phyloP scores from a whole-genome alignment of 768 basidiomycete species.

The Tulasnella sp. region DNA sequence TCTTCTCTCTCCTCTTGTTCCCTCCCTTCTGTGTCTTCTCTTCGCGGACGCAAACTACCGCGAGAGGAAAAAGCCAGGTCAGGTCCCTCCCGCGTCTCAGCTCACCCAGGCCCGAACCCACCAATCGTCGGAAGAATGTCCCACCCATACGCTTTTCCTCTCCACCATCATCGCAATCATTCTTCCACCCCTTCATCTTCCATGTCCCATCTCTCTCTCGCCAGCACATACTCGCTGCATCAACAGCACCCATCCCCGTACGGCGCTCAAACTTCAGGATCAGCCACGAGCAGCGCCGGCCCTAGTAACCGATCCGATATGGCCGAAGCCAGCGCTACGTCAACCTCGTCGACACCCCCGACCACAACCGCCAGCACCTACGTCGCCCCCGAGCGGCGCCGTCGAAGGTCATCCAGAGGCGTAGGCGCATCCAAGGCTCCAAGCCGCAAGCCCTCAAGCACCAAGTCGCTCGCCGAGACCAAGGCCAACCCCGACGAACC shows the following conservation, averaged over 20 bases:
- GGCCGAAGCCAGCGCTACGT: background rate
- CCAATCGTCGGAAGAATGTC: background rate
- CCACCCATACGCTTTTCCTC: constrained; percentile 9
- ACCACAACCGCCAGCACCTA: background rate
- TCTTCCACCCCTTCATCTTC: constrained; percentile 20
- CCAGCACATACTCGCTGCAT: background rate
- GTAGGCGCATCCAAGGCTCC: background rate
- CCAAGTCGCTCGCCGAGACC: constrained; percentile 6
- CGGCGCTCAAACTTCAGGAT: background rate
- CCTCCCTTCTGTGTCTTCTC: too few relatives aligned
- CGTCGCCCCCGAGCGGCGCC: background rate
- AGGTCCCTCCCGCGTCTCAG: background rate
- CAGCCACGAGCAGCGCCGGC: constrained; percentile 17
- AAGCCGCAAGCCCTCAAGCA: constrained; percentile 6
- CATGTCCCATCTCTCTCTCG: constrained; percentile 1
- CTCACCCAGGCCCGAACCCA: background rate
- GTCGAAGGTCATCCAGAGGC: background rate
- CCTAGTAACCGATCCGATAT: constrained; percentile 5
- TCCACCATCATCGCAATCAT: constrained; percentile 6
- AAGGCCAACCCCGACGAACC: constrained; percentile 11
- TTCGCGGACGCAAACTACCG: background rate
- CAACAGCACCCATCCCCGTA: background rate
- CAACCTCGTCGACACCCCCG: background rate
- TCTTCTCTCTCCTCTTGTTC: background rate
- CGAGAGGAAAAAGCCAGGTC: background rate